Evolutionary conservation across 768 basidiomycete genomes (phyloP).

Genomic region (Tricholomella constricta): DNA sequence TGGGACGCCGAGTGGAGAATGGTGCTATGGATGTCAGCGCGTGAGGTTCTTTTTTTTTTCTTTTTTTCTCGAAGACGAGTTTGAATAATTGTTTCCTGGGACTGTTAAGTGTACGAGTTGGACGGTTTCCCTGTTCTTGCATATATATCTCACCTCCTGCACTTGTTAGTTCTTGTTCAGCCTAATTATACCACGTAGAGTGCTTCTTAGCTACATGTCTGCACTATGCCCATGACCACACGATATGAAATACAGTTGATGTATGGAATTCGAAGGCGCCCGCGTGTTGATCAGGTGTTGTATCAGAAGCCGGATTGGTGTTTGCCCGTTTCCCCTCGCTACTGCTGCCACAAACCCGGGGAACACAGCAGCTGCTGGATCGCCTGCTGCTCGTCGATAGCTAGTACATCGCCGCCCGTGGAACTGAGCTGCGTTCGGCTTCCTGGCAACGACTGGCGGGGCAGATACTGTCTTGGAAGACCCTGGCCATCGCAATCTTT

Average conservation of each 20-base stretch:
- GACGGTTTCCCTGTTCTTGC: slow-evolving; percentile 18
- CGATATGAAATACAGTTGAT: slow-evolving; percentile 13
- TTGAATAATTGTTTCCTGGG: slow-evolving; percentile 8
- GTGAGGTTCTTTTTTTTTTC: slow-evolving; percentile 30
- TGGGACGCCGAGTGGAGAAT: slow-evolving; percentile 31
- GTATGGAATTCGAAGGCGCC: not conserved
- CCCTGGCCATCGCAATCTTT: slow-evolving; percentile 17
- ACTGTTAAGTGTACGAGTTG: slow-evolving; percentile 5
- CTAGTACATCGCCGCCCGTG: not conserved
- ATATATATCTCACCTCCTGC: slow-evolving; percentile 10
- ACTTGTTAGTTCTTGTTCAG: slow-evolving; percentile 7
- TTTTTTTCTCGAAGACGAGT: slow-evolving; percentile 10
- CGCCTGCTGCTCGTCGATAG: slow-evolving; percentile 1
- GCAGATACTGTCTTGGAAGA: slow-evolving; percentile 22
- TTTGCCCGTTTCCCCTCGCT: not conserved
- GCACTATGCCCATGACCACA: slow-evolving; percentile 4
- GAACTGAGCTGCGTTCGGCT: slow-evolving; percentile 16
- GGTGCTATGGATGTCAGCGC: slow-evolving; percentile 42
- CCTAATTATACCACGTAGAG: slow-evolving; percentile 14
- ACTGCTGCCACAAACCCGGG: slow-evolving; percentile 1
- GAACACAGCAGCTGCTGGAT: not conserved
- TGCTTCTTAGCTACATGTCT: slow-evolving; percentile 9
- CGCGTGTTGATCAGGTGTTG: slow-evolving; percentile 16
- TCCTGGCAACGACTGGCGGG: slow-evolving; percentile 29
- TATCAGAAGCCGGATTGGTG: not conserved